Base-by-base conservation (phyloP, 139 green algal species). In the Picochlorum costavermella region DNA sequence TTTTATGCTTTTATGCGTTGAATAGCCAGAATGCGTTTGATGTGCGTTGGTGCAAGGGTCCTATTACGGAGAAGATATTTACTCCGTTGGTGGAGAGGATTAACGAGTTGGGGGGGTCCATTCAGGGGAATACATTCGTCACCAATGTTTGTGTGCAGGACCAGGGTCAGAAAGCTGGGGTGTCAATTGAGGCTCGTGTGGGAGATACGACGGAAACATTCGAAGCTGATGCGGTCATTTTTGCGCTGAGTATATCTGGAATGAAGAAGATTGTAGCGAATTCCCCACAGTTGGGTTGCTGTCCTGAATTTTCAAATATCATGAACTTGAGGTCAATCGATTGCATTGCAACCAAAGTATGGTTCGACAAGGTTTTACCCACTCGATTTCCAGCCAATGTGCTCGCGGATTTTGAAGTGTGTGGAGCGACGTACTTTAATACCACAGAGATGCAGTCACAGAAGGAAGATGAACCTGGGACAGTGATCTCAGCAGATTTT, bases 361-460 rank as follows among this genome's bases (percentile, higher is more conserved):
- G 83, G 84, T 78, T 92, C 10, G 86, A 95, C 68, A 61, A 66
- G 11, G 50, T 51, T 17, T 28, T 92, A 25, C 5, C 49, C 0
- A 85, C 78, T 3, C 68, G 70, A 23, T 94, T 89, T 68, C 88
- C 88, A 1, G 79, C 79, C 59, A 95, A 94, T 61, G 86, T 94
- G 28, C 74, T 93, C 49, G 70, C 76, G 0, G 83, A 83, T 30
- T 95, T 94, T 69, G 85, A 92, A 60, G 43, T 76, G 17, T 71
- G 79, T 16, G 89, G 88, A n/a, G 76, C 75, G 23, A 96, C 89
- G 16, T 95, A 82, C 68, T 96, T 95, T 81, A 84, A 94, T 68
- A 80, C 94, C 2, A 89, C 86, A 45, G 72, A 88, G 40, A 71
- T 95, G 44, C 87, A 94, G 71, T 89, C 94, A 62, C 86, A 96